Percentiles rank a stretch among this genome's conserved stretches.
Evolutionary conservation across 169 alveolate species (phyloP).

Genomic region (Cyclospora cayetanensis): DNA sequence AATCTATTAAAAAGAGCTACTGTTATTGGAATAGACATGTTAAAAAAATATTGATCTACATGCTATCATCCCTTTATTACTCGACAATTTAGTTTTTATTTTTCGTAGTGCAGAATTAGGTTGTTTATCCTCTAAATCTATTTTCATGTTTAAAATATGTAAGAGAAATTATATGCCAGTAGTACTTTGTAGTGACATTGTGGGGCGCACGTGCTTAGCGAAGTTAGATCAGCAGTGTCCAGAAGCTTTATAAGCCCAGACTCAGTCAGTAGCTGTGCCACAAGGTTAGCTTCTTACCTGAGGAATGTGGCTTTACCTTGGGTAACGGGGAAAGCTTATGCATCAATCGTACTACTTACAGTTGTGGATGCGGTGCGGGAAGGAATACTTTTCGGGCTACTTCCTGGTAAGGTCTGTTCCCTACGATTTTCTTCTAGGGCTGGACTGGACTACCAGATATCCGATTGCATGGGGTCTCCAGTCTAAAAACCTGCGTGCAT

Average conservation of each 20-base stretch:
- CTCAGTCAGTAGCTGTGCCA: background rate
- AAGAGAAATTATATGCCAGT: too few relatives aligned
- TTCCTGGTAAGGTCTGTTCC: slow-evolving; percentile 2
- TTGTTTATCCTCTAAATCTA: too few relatives aligned
- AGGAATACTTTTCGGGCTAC: background rate
- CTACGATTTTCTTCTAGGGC: background rate
- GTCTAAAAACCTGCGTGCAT: background rate
- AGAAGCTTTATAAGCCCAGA: background rate
- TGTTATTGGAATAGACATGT: too few relatives aligned
- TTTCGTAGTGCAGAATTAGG: too few relatives aligned
- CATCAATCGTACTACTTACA: background rate
- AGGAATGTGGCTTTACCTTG: background rate
- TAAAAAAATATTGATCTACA: too few relatives aligned
- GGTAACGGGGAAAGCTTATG: background rate
- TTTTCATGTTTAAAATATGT: too few relatives aligned
- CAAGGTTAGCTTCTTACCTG: background rate
- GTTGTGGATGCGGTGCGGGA: background rate
- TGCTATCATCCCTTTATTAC: too few relatives aligned
- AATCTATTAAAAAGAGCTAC: too few relatives aligned
- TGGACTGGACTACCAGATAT: background rate
- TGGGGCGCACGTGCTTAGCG: background rate
- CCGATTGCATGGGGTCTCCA: background rate
- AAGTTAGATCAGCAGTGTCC: background rate
- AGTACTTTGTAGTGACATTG: background rate
- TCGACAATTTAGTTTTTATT: too few relatives aligned